Percentiles rank a stretch among this genome's conserved stretches.
phyloP scores from a whole-genome alignment of 1,284 basidiomycete species.

The Ustilago cynodontis region DNA sequence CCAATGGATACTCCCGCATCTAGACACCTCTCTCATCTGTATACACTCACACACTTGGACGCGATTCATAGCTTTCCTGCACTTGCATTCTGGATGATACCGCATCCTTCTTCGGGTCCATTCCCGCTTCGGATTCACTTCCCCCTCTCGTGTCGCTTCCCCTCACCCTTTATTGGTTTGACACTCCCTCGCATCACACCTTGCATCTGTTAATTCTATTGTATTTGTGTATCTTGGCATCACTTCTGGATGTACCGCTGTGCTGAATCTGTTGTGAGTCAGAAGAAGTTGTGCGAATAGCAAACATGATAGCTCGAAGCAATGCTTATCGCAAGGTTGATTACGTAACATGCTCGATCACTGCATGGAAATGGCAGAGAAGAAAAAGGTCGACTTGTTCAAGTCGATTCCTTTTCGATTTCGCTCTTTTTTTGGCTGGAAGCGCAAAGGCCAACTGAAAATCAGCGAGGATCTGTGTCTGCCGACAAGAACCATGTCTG shows the following conservation, averaged over 20 bases:
- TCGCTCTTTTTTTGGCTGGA: no score
- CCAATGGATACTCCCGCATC: background rate
- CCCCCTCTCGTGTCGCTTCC: background rate
- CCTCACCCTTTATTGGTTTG: background rate
- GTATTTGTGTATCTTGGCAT: slow-evolving; percentile 22
- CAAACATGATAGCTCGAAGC: no score
- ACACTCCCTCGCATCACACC: slow-evolving; percentile 11
- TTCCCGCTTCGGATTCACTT: background rate
- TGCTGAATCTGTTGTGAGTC: background rate
- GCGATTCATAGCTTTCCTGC: background rate
- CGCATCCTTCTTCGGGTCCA: background rate
- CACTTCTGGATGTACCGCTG: background rate
- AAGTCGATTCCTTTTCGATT: slow-evolving; percentile 1
- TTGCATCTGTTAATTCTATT: slow-evolving; percentile 27
- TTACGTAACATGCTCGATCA: slow-evolving; percentile 30
- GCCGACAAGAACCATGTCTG: background rate
- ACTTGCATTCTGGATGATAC: slow-evolving; percentile 4
- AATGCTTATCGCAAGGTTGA: no score
- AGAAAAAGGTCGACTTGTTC: background rate
- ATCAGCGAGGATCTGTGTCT: no score
- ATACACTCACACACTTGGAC: background rate
- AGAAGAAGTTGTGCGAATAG: no score
- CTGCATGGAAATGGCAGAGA: background rate
- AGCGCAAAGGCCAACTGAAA: slow-evolving; percentile 6
- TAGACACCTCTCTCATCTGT: slow-evolving; percentile 9